Evolutionary conservation across 495 filamentous ascomycete genomes (phyloP).

Genomic region (Glarea lozoyensis): DNA sequence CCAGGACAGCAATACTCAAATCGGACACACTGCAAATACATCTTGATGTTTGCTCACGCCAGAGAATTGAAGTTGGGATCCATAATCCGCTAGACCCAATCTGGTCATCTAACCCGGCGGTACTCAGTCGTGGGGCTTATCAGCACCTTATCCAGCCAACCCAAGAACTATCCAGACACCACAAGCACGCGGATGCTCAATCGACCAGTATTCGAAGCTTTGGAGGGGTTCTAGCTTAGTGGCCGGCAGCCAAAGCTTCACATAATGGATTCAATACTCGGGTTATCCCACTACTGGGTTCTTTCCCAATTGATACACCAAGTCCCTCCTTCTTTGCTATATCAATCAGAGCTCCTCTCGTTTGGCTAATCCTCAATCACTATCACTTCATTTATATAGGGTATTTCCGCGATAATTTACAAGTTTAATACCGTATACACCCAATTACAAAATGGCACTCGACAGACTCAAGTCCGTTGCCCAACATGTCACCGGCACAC

Average conservation of each 20-base stretch:
- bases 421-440: not conserved
- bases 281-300: slow-evolving; percentile 1
- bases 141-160: slow-evolving; percentile 13
- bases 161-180: not conserved
- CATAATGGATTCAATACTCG: slow-evolving; percentile 9
- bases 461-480: slow-evolving; percentile 62
- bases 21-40: no score
- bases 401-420: not conserved
- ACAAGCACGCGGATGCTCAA: slow-evolving; percentile 6
- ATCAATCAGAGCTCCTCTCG: slow-evolving; percentile 11
- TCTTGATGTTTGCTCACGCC: no score
- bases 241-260: slow-evolving; percentile 11
- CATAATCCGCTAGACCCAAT: slow-evolving; percentile 8
- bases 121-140: slow-evolving; percentile 1
- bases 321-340: slow-evolving; percentile 17
- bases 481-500: slow-evolving; percentile 50
- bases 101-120: slow-evolving; percentile 6
- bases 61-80: slow-evolving; percentile 4
- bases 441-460: slow-evolving; percentile 44
- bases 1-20: no score
- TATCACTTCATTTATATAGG: not conserved
- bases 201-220: slow-evolving; percentile 8
- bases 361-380: not conserved
- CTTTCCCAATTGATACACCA: slow-evolving; percentile 19
- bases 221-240: slow-evolving; percentile 5